A percentile compares a stretch with the other conserved stretches of the same genome.
These are phyloP conservation scores for Taiozyma sp. DNA, from an alignment of 1,139 yeast genomes.

Conservation along the genomic window DNA sequence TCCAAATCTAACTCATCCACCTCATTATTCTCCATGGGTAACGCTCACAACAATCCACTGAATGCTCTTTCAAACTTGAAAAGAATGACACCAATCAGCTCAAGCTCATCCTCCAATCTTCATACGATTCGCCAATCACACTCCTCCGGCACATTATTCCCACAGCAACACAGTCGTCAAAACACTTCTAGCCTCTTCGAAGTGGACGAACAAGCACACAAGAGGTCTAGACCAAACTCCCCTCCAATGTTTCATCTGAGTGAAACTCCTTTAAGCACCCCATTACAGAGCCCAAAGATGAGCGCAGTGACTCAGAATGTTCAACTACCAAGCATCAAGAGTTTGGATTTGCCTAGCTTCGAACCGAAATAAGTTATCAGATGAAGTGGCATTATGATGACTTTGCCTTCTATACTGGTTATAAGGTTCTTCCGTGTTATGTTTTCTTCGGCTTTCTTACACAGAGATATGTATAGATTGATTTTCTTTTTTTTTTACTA, in stretches of 20 bases:
- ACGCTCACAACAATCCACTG: slow-evolving; percentile 15
- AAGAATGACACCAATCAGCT: slow-evolving; percentile 32
- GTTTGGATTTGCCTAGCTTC: slow-evolving; percentile 22
- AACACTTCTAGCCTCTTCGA: neutral
- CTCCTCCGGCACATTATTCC: slow-evolving; percentile 9
- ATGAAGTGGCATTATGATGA: neutral
- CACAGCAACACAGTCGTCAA: neutral
- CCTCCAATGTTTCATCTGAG: slow-evolving; percentile 22
- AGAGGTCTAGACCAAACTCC: slow-evolving; percentile 24
- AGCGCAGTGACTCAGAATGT: slow-evolving; percentile 13
- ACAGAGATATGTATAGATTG: neutral
- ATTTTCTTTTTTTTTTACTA: neutral
- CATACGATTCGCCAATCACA: slow-evolving; percentile 10
- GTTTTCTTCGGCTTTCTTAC: neutral
- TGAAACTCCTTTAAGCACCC: slow-evolving; percentile 25
- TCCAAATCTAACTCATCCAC: slow-evolving; percentile 24
- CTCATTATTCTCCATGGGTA: slow-evolving; percentile 17
- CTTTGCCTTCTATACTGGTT: neutral
- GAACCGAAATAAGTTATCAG: slow-evolving; percentile 1
- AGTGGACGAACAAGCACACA: slow-evolving; percentile 8
- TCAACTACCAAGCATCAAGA: slow-evolving; percentile 22
- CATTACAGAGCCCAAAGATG: slow-evolving; percentile 24
- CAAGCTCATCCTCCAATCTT: slow-evolving; percentile 12
- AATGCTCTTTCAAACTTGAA: slow-evolving; percentile 33
- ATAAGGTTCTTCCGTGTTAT: neutral